These are phyloP conservation scores for Apiospora aurea DNA, from an alignment of 2,329 filamentous ascomycete genomes.

Conservation along the genomic window DNA sequence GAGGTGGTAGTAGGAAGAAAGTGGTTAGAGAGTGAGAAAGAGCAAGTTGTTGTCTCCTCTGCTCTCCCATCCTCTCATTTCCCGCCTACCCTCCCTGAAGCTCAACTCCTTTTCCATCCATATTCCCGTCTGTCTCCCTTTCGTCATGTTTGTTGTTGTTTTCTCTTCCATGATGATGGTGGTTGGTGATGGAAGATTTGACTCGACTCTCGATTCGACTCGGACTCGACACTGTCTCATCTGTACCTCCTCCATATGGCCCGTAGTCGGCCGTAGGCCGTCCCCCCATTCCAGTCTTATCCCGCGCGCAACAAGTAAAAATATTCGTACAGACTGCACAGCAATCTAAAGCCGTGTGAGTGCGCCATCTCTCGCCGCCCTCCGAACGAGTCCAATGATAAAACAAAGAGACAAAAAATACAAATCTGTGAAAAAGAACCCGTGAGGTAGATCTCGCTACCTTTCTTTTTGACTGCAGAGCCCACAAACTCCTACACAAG, in stretches of 20 bases:
- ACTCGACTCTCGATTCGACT: neutral
- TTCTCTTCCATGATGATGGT: neutral
- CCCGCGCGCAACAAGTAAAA: neutral
- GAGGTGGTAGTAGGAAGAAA: neutral
- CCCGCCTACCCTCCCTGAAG: neutral
- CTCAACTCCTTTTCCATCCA: neutral
- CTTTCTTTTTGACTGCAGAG: slow-evolving; percentile 16
- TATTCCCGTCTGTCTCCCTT: neutral
- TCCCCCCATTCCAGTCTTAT: neutral
- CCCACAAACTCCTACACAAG: slow-evolving; percentile 3
- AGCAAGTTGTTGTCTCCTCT: no score
- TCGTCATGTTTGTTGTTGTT: neutral
- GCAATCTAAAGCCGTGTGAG: neutral
- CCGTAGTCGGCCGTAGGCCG: neutral
- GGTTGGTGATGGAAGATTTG: neutral
- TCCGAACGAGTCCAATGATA: neutral
- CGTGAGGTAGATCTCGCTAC: slow-evolving; percentile 21
- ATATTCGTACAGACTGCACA: slow-evolving; percentile 20
- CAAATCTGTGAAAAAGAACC: slow-evolving; percentile 8
- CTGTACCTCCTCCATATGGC: neutral
- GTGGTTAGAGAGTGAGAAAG: neutral
- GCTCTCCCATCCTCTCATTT: no score
- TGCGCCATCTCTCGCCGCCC: neutral
- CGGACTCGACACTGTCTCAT: neutral
- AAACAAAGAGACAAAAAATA: neutral